Base-by-base conservation (phyloP, 257 asterid species). In the Plectranthus barbatus region DNA sequence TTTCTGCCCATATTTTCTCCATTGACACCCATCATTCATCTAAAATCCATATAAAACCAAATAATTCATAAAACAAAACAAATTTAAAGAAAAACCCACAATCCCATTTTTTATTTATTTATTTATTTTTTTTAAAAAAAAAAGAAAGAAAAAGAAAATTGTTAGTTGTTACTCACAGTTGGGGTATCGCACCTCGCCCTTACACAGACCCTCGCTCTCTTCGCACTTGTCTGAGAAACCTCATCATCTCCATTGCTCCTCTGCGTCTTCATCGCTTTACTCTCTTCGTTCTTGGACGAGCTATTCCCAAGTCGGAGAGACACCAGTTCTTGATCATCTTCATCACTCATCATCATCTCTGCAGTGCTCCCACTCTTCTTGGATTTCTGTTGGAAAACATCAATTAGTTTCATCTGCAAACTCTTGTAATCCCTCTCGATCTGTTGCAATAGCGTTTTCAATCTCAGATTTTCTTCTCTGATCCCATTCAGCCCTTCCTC, bases 1-100 rank as follows among this genome's bases (percentile, higher is more conserved):
- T 60, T 91, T 91, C 74, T 91, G 98, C 36, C 98, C 98, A 33
- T 91, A 91, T 60, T 91, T 91, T 49, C 98, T 84, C 98, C 98
- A 91, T 59, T 88, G 95, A 24, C 98, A 88, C 53, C 98, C 98
- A 70, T 91, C 98, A 57, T 81, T 77, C 91, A 91, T 86, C 98
- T 91, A 67, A 21, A 18, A 12, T 61, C 11, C 11, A 36, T 26
- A 41, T 26, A 1, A 15, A 12, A 36, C 6, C 26, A 46, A 31
- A 53, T 8, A 44, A 64, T 39, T 7, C 14, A 17, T n/a, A 54
- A 11, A 36, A 49, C 34, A 56, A 4, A 15, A 26, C 0, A 2
- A 7, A 3, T 1, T 13, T 7, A 50, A 19, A n/a, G n/a, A n/a
- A n/a, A n/a, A n/a, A n/a, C n/a, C n/a, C n/a, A n/a, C n/a, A n/a